Percentiles rank a stretch among this genome's conserved stretches.
Conservation (phyloP, 495 filamentous ascomycete genomes). For the Hypoxylon cercidicola region DNA sequence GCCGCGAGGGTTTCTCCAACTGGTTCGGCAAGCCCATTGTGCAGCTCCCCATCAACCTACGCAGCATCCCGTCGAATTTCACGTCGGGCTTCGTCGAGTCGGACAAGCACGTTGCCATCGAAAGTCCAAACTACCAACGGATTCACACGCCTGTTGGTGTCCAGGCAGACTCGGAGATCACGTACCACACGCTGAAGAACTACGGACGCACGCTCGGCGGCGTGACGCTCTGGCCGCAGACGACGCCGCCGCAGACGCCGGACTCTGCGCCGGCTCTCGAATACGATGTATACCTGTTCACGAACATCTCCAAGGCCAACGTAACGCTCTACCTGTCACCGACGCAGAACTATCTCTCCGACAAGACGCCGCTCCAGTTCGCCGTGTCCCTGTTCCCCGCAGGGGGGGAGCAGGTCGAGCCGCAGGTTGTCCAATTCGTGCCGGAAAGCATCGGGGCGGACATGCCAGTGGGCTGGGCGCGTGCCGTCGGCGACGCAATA, state of each 20-base stretch:
- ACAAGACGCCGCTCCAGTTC: constrained; percentile 68
- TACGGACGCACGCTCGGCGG: constrained; percentile 69
- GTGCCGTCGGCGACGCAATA: constrained; percentile 65
- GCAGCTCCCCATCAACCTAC: constrained; percentile 67
- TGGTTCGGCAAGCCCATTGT: constrained; percentile 60
- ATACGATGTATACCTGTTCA: constrained; percentile 75
- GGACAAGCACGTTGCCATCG: constrained; percentile 69
- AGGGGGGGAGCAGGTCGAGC: constrained; percentile 51
- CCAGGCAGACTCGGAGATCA: constrained; percentile 50
- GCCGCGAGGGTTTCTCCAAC: constrained; percentile 59
- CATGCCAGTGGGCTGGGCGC: constrained; percentile 67
- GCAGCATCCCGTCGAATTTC: constrained; percentile 64
- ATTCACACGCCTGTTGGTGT: constrained; percentile 51
- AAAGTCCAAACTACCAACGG: constrained; percentile 64
- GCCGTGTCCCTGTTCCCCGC: constrained; percentile 62
- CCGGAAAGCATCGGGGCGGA: constrained; percentile 55
- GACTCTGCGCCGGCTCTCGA: constrained; percentile 65
- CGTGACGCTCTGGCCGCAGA: constrained; percentile 65
- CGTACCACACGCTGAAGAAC: constrained; percentile 63
- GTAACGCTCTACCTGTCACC: constrained; percentile 70
- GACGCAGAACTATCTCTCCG: constrained; percentile 69
- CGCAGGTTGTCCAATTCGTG: constrained; percentile 63
- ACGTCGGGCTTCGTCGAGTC: constrained; percentile 71
- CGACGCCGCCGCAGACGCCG: constrained; percentile 59
- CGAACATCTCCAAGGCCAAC: constrained; percentile 61